Evolutionary conservation across 2,329 filamentous ascomycete species (phyloP), one percentile per base, ranked within the genome.

Genomic region (Whalleya microplaca): DNA sequence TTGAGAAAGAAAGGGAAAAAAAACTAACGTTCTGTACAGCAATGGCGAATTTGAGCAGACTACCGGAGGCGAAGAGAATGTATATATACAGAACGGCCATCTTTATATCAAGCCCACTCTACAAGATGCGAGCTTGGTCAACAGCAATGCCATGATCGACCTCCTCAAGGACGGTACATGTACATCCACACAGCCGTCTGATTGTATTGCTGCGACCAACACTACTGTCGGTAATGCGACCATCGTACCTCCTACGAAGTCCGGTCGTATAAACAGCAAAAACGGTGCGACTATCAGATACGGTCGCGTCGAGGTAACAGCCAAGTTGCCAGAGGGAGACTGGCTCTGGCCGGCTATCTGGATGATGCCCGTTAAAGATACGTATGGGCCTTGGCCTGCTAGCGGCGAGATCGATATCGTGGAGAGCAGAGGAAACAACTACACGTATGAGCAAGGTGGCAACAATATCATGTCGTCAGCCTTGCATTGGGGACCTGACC

Each of bases 281-380:
- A 83, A 83, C 43, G 84, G 87, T 16, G 85, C 85, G 6, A 81
- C 76, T 16, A 90, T 96, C 78, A 91, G 86, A 73, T 96, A 90
- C 70, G 91, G 91, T 46, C 88, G 90, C 43, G 82, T 96, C 50
- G 90, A 96, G 71, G 90, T 96, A 4, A 86, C 82, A 1, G 91
- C 91, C 21, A 88, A 88, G 73, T 76, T 95, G 23, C 90, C 91
- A 3, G 73, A 78, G 46, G 91, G 91, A 51, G 91, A 95, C 75
- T 95, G 91, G 91, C 81, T 96, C 10, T 95, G 91, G 91, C 91
- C 91, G 2, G 90, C 90, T n/a, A 94, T 96, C 67, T 93, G 90
- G 89, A 90, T 96, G 89, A 79, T 95, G 78, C 91, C 91, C 1
- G 85, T 84, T 45, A 79, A 87, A 43, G 80, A 86, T 51, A 86